phyloP scores from a whole-genome alignment of 2,329 filamentous ascomycete species.

The Didymella pomorum region DNA sequence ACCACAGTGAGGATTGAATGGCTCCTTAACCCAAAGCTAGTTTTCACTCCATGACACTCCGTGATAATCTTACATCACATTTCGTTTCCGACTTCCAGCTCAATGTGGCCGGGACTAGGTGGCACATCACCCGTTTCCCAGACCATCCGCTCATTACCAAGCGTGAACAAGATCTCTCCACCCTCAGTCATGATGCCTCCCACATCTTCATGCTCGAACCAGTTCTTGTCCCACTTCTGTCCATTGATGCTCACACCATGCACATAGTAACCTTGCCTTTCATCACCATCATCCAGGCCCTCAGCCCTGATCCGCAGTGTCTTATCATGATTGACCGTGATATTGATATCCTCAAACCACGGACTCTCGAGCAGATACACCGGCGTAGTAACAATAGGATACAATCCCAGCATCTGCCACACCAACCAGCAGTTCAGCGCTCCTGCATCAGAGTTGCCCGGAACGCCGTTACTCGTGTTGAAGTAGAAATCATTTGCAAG shows the following conservation, averaged over 20 bases:
- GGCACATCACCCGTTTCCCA: slow-evolving; percentile 47
- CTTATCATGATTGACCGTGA: slow-evolving; percentile 46
- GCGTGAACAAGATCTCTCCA: slow-evolving; percentile 45
- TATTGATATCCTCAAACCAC: slow-evolving; percentile 54
- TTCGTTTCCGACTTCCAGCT: slow-evolving; percentile 28
- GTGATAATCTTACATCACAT: no score
- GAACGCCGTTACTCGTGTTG: slow-evolving; percentile 52
- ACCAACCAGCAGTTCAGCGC: slow-evolving; percentile 61
- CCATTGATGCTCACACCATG: slow-evolving; percentile 64
- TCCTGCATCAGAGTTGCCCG: slow-evolving; percentile 58
- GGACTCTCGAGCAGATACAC: slow-evolving; percentile 58
- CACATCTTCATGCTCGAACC: slow-evolving; percentile 62
- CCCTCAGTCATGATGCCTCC: slow-evolving; percentile 46
- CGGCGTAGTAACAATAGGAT: slow-evolving; percentile 58
- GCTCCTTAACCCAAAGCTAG: no score
- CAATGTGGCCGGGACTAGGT: slow-evolving; percentile 45
- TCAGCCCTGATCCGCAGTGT: slow-evolving; percentile 58
- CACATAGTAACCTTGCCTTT: slow-evolving; percentile 59
- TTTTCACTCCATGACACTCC: no score
- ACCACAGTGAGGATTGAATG: no score
- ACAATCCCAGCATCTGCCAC: slow-evolving; percentile 60
- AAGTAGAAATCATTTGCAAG: slow-evolving; percentile 54
- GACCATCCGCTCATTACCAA: slow-evolving; percentile 38
- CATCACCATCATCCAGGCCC: slow-evolving; percentile 51
- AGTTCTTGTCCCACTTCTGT: slow-evolving; percentile 60